A percentile compares a stretch with the other conserved stretches of the same genome.
Conservation (phyloP, 495 filamentous ascomycete species). For the Penicillium paxilli region DNA sequence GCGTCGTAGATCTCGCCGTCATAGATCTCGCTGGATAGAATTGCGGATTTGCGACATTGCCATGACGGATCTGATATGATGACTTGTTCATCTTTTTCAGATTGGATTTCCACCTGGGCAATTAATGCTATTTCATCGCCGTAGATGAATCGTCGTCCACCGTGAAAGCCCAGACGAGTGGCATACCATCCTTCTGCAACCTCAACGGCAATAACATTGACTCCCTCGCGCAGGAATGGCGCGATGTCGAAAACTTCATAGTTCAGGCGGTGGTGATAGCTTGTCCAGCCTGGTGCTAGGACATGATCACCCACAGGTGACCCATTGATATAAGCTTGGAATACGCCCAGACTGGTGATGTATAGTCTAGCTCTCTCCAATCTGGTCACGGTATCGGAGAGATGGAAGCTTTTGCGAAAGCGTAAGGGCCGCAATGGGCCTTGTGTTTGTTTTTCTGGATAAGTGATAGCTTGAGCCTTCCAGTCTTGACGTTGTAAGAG, state of each 20-base stretch:
- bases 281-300: conserved; percentile 54
- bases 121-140: conserved; percentile 47
- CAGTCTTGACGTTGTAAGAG: conserved; percentile 38
- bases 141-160: conserved; percentile 35
- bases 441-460: conserved; percentile 9
- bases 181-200: conserved; percentile 58
- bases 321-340: conserved; percentile 52
- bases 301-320: conserved; percentile 44
- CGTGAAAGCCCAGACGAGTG: conserved; percentile 46
- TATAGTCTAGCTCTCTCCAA: conserved; percentile 42
- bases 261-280: conserved; percentile 48
- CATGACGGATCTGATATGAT: conserved; percentile 45
- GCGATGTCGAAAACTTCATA: conserved; percentile 56
- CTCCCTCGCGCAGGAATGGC: conserved; percentile 25
- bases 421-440: conserved; percentile 25
- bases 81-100: conserved; percentile 14
- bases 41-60: conserved; percentile 37
- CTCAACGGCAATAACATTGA: conserved; percentile 49
- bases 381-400: background rate
- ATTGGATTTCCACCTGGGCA: conserved; percentile 42
- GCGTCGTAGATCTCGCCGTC: conserved; percentile 54
- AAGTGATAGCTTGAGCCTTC: conserved; percentile 36
- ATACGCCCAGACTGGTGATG: conserved; percentile 52
- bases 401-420: conserved; percentile 28
- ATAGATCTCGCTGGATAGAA: conserved; percentile 51